Percentiles rank a stretch among this genome's conserved stretches.
Conservation (phyloP, 441 rosid species). For the Breynia disticha region DNA sequence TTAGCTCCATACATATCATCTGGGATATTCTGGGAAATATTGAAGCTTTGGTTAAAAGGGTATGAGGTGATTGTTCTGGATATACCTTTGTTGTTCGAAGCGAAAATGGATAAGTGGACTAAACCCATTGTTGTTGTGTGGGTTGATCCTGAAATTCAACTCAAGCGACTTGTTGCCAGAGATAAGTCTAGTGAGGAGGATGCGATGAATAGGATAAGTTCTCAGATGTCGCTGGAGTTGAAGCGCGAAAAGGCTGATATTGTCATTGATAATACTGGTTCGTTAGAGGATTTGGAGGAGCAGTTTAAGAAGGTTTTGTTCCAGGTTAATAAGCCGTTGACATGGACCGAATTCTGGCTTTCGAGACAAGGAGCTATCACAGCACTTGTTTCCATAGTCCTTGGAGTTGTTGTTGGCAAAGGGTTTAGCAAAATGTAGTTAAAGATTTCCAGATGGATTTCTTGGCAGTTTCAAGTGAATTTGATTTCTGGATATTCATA, state of each 20-base stretch:
- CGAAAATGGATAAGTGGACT: constrained; percentile 62
- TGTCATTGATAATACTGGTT: constrained; percentile 62
- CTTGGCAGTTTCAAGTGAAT: neutral
- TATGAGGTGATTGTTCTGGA: constrained; percentile 56
- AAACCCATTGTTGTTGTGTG: constrained; percentile 52
- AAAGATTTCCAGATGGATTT: neutral
- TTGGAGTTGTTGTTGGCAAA: constrained; percentile 35
- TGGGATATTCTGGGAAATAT: constrained; percentile 49
- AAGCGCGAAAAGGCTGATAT: constrained; percentile 59
- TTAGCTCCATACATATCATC: constrained; percentile 68
- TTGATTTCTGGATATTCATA: too few relatives aligned
- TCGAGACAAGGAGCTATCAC: constrained; percentile 60
- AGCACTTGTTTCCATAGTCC: constrained; percentile 29
- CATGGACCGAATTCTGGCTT: constrained; percentile 63
- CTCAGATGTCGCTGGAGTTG: constrained; percentile 68
- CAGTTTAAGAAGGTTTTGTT: constrained; percentile 38
- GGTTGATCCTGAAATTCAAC: constrained; percentile 43
- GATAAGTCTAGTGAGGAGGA: constrained; percentile 43
- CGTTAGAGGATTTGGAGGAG: constrained; percentile 52
- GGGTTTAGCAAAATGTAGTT: constrained; percentile 7
- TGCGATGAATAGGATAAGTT: constrained; percentile 53
- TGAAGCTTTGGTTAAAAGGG: constrained; percentile 61
- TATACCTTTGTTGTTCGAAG: constrained; percentile 70
- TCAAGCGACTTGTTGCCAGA: constrained; percentile 48
- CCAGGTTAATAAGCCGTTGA: constrained; percentile 47